Evolutionary conservation across 1,139 yeast species (phyloP).

Genomic region (Zygosaccharomyces pseudobailii): DNA sequence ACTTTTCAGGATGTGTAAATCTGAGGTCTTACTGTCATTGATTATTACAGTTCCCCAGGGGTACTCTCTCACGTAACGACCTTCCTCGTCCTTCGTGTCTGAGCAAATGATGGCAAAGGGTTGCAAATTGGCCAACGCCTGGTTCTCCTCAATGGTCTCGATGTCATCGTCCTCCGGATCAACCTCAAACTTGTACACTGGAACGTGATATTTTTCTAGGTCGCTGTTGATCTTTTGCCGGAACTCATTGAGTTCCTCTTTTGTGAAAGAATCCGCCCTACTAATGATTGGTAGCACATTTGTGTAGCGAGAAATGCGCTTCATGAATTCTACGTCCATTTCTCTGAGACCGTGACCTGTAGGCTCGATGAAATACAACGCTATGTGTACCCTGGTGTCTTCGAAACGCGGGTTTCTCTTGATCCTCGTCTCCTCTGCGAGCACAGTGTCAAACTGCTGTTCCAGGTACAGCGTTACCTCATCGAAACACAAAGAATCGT

Average conservation of each 20-base stretch:
- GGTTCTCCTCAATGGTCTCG: constrained; percentile 65
- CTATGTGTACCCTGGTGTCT: constrained; percentile 71
- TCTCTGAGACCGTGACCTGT: constrained; percentile 78
- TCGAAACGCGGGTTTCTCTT: constrained; percentile 75
- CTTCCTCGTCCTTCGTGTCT: constrained; percentile 48
- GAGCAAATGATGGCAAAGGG: constrained; percentile 73
- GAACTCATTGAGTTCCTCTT: constrained; percentile 49
- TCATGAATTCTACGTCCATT: constrained; percentile 64
- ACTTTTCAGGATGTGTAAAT: constrained; percentile 57
- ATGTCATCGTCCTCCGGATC: constrained; percentile 55
- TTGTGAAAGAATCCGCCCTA: constrained; percentile 66
- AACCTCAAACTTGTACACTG: constrained; percentile 60
- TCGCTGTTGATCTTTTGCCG: constrained; percentile 53
- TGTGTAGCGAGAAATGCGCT: constrained; percentile 61
- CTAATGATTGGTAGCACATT: constrained; percentile 68
- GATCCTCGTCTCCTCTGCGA: constrained; percentile 73
- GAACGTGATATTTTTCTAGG: constrained; percentile 60
- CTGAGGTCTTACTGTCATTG: constrained; percentile 56
- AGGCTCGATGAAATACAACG: constrained; percentile 66
- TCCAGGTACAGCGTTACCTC: constrained; percentile 74
- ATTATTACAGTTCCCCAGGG: constrained; percentile 65
- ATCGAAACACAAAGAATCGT: constrained; percentile 58
- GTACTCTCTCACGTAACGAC: constrained; percentile 61
- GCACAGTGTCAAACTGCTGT: constrained; percentile 75
- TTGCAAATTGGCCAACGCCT: constrained; percentile 52